Conservation (phyloP, 176 grass and related monocot species). For the Triticum timopheevii region DNA sequence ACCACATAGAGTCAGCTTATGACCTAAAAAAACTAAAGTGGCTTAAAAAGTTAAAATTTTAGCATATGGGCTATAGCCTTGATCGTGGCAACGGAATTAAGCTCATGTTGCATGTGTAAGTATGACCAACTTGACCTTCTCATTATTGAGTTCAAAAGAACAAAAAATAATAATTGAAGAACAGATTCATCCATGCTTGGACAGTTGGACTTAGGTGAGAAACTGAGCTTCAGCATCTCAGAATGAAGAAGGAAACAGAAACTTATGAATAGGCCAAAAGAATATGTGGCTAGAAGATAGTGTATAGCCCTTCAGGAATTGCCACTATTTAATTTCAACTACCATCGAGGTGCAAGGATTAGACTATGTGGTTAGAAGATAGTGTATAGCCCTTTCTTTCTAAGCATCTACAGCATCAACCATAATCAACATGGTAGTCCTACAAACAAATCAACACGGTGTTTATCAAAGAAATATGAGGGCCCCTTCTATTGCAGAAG, state of each 20-base stretch:
- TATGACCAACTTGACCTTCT: neutral
- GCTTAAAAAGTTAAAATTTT: neutral
- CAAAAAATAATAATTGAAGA: neutral
- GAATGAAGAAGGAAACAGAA: neutral
- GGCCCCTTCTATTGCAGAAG: neutral
- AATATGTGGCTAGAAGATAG: neutral
- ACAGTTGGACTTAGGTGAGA: neutral
- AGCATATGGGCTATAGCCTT: neutral
- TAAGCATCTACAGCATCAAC: neutral
- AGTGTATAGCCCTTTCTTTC: neutral
- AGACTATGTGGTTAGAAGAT: neutral
- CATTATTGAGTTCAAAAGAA: neutral
- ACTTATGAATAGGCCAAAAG: neutral
- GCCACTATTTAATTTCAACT: neutral
- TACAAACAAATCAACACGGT: neutral
- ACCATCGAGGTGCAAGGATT: neutral
- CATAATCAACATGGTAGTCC: neutral
- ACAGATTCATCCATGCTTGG: neutral
- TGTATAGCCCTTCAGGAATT: neutral
- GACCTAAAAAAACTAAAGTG: neutral
- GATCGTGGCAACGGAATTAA: constrained; percentile 19
- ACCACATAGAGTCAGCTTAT: neutral
- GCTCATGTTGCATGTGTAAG: neutral
- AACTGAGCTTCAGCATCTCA: constrained; percentile 1
- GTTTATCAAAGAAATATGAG: neutral